Evolutionary conservation across 192 early-diverging fungal species (phyloP).

Genomic region (Gamsiella multidivaricata): DNA sequence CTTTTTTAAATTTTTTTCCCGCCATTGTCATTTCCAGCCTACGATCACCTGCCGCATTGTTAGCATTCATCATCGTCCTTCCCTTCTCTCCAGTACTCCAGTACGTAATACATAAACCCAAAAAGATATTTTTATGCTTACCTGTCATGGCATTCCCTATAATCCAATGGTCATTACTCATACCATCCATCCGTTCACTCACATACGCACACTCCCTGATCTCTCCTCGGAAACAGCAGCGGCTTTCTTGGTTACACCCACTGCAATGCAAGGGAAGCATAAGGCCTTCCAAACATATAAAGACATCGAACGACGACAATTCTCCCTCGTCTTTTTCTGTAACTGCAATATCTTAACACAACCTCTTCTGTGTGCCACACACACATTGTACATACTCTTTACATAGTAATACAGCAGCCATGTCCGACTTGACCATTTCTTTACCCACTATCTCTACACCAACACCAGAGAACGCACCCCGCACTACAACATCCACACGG

Average conservation of each 20-base stretch:
- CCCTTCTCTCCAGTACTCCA: background rate
- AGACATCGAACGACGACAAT: too few relatives aligned
- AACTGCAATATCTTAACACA: background rate
- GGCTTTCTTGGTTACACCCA: background rate
- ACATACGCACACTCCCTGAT: too few relatives aligned
- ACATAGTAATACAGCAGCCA: too few relatives aligned
- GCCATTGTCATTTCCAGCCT: constrained; percentile 13
- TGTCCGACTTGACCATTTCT: background rate
- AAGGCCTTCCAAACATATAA: too few relatives aligned
- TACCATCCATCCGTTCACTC: too few relatives aligned
- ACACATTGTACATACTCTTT: too few relatives aligned
- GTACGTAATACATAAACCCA: background rate
- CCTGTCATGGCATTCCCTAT: background rate
- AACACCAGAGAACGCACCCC: background rate
- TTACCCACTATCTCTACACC: background rate
- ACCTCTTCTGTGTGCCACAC: too few relatives aligned
- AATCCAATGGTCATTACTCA: background rate
- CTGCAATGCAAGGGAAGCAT: too few relatives aligned
- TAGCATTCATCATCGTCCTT: background rate
- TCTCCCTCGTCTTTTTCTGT: background rate
- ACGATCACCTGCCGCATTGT: constrained; percentile 8
- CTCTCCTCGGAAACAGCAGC: background rate
- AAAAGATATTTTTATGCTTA: background rate
- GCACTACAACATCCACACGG: background rate
- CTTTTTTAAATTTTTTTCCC: constrained; percentile 16